Evolutionary conservation across 768 basidiomycete genomes (phyloP), one percentile per base, ranked within the genome.

Genomic region (Lactifluus volemus): DNA sequence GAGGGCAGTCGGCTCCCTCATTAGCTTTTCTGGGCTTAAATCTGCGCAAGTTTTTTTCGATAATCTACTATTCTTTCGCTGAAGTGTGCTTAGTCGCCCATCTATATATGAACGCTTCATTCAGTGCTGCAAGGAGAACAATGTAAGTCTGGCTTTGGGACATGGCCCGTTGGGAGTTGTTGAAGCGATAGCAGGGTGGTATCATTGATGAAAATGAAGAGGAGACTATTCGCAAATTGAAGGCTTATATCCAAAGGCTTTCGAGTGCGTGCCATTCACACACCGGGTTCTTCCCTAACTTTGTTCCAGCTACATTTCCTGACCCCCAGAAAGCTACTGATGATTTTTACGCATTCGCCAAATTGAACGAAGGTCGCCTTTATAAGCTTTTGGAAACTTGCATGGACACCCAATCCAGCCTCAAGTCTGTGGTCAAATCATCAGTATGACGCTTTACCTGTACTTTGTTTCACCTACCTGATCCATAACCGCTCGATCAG

Each of bases 141-240:
- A 98, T 68, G 95, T 95, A 63, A 60, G 89, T 74, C n/a, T 32
- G 36, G 52, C 55, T 60, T 25, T 65, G 52, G 11, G 11, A 29
- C n/a, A 32, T 44, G 21, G 11, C 5, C 25, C 39, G n/a, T 36
- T 12, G 30, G 32, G 54, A 14, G 34, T 49, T 64, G 30, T 67
- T 58, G 21, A 25, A 54, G 44, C 36, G n/a, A 50, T 15, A 21
- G 6, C 63, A 97, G 93, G 94, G 93, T 1, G 96, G 96, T 0
- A 79, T 93, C 49, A 89, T 97, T 53, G 94, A 97, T 67, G 82
- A 88, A 63, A 78, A 92, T 63, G 89, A 90, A 68, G 88, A 89
- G 49, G 68, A 68, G 1, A 74, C 90, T 54, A 76, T 76, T 52
- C 78, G 77, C 15, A 78, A 77, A 52, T 75, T 97, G 36, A 80